phyloP scores from a whole-genome alignment of 257 asterid genomes.

The Solanum infundibuliforme region DNA sequence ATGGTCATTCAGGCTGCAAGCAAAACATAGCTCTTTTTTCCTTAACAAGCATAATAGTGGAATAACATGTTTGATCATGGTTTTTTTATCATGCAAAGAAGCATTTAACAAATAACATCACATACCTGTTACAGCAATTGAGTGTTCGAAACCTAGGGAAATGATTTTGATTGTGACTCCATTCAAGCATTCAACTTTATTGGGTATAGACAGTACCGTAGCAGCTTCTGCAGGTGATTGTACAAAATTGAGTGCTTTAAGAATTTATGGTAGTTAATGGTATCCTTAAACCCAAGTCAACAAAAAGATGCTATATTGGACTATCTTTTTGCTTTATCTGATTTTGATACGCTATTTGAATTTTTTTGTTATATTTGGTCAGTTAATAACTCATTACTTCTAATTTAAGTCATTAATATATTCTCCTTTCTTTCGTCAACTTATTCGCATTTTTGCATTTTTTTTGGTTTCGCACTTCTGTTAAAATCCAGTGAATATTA shows the following conservation, averaged over 20 bases:
- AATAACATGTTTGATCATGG: background rate
- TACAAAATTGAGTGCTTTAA: background rate
- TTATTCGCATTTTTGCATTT: background rate
- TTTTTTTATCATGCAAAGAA: background rate
- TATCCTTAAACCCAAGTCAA: background rate
- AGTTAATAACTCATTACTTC: background rate
- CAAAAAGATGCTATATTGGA: background rate
- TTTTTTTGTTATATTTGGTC: background rate
- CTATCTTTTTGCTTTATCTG: background rate
- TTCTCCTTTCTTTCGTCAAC: background rate
- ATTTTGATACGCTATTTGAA: background rate
- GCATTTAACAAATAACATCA: conserved; percentile 1
- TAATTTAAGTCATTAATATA: background rate
- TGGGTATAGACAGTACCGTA: conserved; percentile 42
- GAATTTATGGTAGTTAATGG: background rate
- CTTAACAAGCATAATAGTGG: background rate
- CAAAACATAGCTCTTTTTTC: background rate
- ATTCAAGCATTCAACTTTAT: conserved; percentile 63
- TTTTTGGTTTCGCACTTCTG: background rate
- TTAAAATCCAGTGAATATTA: background rate
- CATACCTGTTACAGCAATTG: conserved; percentile 92
- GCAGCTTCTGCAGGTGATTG: conserved; percentile 61
- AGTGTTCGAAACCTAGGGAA: conserved; percentile 85
- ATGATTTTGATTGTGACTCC: conserved; percentile 47
- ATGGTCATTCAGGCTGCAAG: background rate